Evolutionary conservation across 2,329 filamentous ascomycete species (phyloP).

Genomic region (Ascochyta koolunga): DNA sequence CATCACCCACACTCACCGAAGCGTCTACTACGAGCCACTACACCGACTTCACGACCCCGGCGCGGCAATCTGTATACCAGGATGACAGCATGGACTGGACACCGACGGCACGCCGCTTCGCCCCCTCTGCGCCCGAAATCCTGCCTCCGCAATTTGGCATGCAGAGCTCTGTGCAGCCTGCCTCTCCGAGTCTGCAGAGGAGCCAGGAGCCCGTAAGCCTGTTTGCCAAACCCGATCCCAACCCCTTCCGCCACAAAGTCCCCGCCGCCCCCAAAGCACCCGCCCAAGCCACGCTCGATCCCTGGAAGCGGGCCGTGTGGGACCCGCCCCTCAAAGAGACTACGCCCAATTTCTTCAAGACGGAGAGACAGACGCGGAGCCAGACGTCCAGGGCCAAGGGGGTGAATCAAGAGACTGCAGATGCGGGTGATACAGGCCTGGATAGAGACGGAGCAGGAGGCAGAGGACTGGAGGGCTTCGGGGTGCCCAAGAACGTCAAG

Average conservation of each 20-base stretch:
- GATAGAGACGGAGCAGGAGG: not conserved
- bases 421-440: slow-evolving; percentile 5
- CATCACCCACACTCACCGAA: slow-evolving; percentile 41
- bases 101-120: slow-evolving; percentile 56
- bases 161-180: slow-evolving; percentile 12
- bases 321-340: slow-evolving; percentile 59
- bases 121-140: slow-evolving; percentile 40
- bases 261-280: slow-evolving; percentile 72
- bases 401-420: not conserved
- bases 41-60: slow-evolving; percentile 35
- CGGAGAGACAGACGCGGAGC: slow-evolving; percentile 35
- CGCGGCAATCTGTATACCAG: slow-evolving; percentile 14
- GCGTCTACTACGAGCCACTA: slow-evolving; percentile 30
- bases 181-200: not conserved
- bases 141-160: slow-evolving; percentile 27
- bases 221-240: slow-evolving; percentile 45
- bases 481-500: slow-evolving; percentile 36
- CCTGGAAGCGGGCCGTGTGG: slow-evolving; percentile 54
- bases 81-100: slow-evolving; percentile 77
- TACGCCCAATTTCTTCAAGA: slow-evolving; percentile 60
- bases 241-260: slow-evolving; percentile 72
- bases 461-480: slow-evolving; percentile 28
- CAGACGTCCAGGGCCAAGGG: slow-evolving; percentile 1
- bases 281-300: slow-evolving; percentile 67
- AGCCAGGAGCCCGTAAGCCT: slow-evolving; percentile 21